Evolutionary conservation across 805 yeast species (phyloP).

Genomic region (Candida boleticola): DNA sequence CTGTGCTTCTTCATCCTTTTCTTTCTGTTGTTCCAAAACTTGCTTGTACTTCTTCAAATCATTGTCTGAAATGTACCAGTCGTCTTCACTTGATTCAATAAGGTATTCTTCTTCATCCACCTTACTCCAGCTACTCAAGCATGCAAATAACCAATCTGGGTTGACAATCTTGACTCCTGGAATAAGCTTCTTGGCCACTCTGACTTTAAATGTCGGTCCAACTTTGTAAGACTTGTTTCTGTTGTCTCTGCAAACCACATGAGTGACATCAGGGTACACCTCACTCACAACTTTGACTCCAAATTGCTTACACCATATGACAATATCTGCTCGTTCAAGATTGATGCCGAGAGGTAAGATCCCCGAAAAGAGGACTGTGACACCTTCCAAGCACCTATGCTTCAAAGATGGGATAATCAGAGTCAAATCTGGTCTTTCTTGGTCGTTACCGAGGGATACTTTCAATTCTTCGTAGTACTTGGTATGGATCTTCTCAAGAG

Average conservation of each 20-base stretch:
- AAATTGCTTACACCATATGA: conserved; percentile 87
- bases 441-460: conserved; percentile 9
- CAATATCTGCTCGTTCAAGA: conserved; percentile 77
- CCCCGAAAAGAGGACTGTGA: conserved; percentile 79
- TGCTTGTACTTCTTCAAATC: conserved; percentile 45
- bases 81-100: conserved; percentile 50
- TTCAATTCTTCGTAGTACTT: conserved; percentile 56
- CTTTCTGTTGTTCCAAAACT: conserved; percentile 22
- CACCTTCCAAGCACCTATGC: conserved; percentile 59
- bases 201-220: conserved; percentile 72
- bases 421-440: conserved; percentile 57
- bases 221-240: conserved; percentile 31
- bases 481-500: conserved; percentile 61
- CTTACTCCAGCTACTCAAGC: conserved; percentile 75
- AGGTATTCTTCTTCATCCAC: conserved; percentile 61
- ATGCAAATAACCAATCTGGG: conserved; percentile 89
- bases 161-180: conserved; percentile 73
- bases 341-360: conserved; percentile 82
- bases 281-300: conserved; percentile 83
- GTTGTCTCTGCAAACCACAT: conserved; percentile 78
- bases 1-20: conserved; percentile 7
- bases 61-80: conserved; percentile 41
- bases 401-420: conserved; percentile 76
- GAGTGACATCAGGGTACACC: conserved; percentile 74
- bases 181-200: conserved; percentile 66